phyloP scores from a whole-genome alignment of 1,139 yeast genomes.

The Magnusiomyces starmeri region DNA sequence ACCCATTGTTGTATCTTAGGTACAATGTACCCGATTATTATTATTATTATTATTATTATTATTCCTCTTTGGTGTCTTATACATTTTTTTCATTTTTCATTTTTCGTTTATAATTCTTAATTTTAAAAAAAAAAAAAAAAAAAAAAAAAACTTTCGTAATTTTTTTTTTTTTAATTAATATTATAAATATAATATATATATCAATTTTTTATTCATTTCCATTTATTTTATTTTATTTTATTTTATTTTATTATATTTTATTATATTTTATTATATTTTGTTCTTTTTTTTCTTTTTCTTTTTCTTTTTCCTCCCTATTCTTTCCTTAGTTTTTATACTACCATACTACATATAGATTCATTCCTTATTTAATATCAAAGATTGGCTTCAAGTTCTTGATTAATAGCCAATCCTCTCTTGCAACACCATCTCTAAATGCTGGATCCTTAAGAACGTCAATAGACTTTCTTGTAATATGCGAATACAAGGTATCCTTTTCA shows the following conservation, averaged over 20 bases:
- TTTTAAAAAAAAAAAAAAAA: too few relatives aligned
- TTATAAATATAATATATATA: too few relatives aligned
- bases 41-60: too few relatives aligned
- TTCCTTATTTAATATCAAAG: slow-evolving; percentile 61
- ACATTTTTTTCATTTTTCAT: neutral
- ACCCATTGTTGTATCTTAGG: too few relatives aligned
- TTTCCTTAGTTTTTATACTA: neutral
- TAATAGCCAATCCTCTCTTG: slow-evolving; percentile 92
- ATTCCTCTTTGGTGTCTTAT: neutral
- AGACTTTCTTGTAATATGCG: slow-evolving; percentile 78
- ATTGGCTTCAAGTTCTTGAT: slow-evolving; percentile 82
- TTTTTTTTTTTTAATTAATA: neutral
- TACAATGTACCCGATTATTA: too few relatives aligned
- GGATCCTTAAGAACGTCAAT: slow-evolving; percentile 97
- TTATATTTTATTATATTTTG: neutral
- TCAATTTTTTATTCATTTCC: too few relatives aligned
- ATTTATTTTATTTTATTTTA: neutral
- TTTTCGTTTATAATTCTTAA: neutral
- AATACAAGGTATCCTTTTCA: slow-evolving; percentile 81
- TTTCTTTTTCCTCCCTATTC: neutral
- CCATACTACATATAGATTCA: neutral
- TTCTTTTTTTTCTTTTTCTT: neutral
- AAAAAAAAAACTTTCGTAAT: neutral
- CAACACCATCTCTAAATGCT: slow-evolving; percentile 89
- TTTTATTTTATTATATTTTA: neutral